Base-by-base conservation (phyloP, 441 rosid species). In the Sinapis alba region DNA sequence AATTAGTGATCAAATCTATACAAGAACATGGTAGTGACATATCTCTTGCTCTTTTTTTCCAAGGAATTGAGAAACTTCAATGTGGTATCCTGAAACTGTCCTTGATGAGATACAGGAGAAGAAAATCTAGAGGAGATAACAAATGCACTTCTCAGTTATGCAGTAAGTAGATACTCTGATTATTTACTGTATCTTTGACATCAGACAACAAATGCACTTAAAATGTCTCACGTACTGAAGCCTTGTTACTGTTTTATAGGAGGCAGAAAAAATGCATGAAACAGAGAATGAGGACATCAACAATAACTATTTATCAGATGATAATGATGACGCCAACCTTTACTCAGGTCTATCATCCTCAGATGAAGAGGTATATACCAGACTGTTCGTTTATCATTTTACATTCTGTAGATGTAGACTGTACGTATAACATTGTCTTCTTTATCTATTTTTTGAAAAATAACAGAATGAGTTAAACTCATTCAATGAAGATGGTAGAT, bases 1-100 rank as follows among this genome's bases (percentile, higher is more conserved):
- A 87, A 63, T 53, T 83, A 82, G 90, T 90, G 50, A 76, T 81
- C 23, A 90, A 84, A 81, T 87, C 82, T 54, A 78, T 90, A 63
- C 79, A 81, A 27, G 90, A 89, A 81, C 83, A 81, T 16, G 97
- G 97, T 91, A 86, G 79, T 70, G 54, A 58, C 65, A 51, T 21
- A 19, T 26, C n/a, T 15, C 20, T 65, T 3, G 28, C 69, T 62
- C 20, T 20, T 3, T 4, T 15, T n/a, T 9, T 36, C 45, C 59
- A 50, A 57, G 56, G 62, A 54, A 45, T 0, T 50, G 43, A 5
- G 18, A 15, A 50, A 2, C 28, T 57, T 54, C 27, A 15, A 15
- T 69, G 64, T 7, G 2, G 10, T 54, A 10, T 56, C 24, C 3
- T 63, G 15, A 41, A 12, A 41, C 19, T 66, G 19, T 34, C 4